Base-by-base conservation (phyloP, 2,329 filamentous ascomycete genomes). In the Sclerotiophoma versabilis region DNA sequence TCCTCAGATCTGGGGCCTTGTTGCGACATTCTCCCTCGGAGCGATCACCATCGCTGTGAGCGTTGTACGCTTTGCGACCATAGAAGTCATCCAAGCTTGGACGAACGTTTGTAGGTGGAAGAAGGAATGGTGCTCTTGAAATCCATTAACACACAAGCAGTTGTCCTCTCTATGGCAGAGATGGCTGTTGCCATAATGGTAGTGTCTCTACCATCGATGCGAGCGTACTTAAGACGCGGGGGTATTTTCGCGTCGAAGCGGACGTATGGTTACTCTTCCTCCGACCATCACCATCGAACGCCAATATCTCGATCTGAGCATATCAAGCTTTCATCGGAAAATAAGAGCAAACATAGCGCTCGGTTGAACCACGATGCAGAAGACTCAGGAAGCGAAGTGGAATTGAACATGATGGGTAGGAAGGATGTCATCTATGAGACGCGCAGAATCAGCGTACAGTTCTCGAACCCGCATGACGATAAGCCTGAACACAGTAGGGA, bases 131-230 rank as follows among this genome's bases (percentile, higher is more conserved):
- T 9, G 20, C 30, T 14, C 17, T 19, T 5, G 10, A 17, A 7
- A 10, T 33, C 4, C 15, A 43, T 43, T 61, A 34, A 60, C 37
- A 9, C 15, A 12, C 10, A 5, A 25, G 7, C 33, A 68, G 65
- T 59, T 17, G 63, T 69, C 0, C 63, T 66, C 11, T 63, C 60
- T 10, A 66, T 68, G 65, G 59, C 66, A n/a, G 66, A 68, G 49
- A 61, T 65, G 53, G 51, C 63, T 11, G 65, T 63, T 23, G 64
- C 65, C 5, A 66, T 69, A 17, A 68, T 69, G 54, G 65, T 69
- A 8, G 63, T 64, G 6, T 64, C 63, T 1, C 48, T 68, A 2
- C 66, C 66, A 9, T 63, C 66, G 2, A 63, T 69, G 57, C 46
- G 65, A 52, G 54, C 60, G 11, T 66, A 63, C 26, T 42, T 69